Evolutionary conservation across 1,284 basidiomycete species (phyloP).

Genomic region (Tilletia setariae): DNA sequence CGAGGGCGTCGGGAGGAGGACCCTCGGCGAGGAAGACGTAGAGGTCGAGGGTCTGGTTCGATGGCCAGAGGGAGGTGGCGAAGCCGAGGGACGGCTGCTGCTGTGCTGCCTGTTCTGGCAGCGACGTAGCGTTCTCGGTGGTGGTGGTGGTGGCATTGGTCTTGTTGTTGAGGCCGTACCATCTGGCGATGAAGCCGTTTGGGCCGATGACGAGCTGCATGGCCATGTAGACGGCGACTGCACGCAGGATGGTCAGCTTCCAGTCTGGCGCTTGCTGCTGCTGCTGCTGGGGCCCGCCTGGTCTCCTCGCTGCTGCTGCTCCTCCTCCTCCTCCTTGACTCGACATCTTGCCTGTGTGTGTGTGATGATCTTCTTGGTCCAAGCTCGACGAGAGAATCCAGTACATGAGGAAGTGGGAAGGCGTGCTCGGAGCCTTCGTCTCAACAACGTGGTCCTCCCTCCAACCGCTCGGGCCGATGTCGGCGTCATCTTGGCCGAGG

Average conservation of each 20-base stretch:
- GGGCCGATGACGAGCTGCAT: background rate
- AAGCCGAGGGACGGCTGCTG: background rate
- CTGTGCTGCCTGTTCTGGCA: no score
- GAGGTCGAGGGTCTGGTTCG: slow-evolving; percentile 68
- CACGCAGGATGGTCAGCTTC: background rate
- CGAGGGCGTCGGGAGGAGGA: slow-evolving; percentile 19
- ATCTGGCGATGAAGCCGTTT: background rate
- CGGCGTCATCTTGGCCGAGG: background rate
- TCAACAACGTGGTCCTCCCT: slow-evolving; percentile 1
- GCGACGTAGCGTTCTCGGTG: background rate
- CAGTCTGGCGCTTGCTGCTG: slow-evolving; percentile 1
- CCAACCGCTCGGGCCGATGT: background rate
- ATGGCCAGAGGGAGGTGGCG: background rate
- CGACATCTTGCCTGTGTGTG: background rate
- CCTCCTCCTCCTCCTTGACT: background rate
- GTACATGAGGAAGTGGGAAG: no score
- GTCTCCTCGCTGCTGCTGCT: background rate
- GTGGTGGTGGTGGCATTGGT: background rate
- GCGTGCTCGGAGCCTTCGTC: no score
- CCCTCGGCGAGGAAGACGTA: slow-evolving; percentile 50
- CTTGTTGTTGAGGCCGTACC: background rate
- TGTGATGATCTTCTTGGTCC: background rate
- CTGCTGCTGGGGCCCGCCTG: no score
- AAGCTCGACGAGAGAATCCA: no score
- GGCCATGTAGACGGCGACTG: slow-evolving; percentile 12